phyloP scores from a whole-genome alignment of 371 early-diverging fungal genomes.

The Mucor sp. region DNA sequence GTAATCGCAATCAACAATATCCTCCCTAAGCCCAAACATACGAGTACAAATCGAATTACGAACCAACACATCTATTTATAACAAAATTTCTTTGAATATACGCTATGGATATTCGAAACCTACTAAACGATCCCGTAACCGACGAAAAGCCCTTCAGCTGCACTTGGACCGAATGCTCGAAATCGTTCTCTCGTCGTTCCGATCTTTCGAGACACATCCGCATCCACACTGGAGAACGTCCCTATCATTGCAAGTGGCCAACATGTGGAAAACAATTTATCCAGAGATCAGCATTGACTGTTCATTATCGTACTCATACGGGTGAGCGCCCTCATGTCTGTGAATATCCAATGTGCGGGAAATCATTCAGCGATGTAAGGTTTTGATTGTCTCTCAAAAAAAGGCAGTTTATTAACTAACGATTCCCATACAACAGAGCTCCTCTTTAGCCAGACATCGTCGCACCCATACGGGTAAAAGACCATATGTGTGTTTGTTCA shows the following conservation, averaged over 20 bases:
- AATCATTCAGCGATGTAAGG: constrained; percentile 64
- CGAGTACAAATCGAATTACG: neutral
- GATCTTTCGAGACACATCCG: constrained; percentile 77
- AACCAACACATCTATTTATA: constrained; percentile 5
- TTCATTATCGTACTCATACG: constrained; percentile 79
- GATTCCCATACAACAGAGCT: constrained; percentile 29
- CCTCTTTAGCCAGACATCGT: constrained; percentile 49
- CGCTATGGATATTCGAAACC: constrained; percentile 50
- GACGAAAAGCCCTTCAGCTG: constrained; percentile 62
- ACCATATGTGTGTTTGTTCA: constrained; percentile 48
- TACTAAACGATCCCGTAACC: constrained; percentile 37
- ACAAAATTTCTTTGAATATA: neutral
- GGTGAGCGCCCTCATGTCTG: constrained; percentile 82
- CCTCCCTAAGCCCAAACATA: neutral
- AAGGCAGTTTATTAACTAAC: neutral
- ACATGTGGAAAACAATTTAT: constrained; percentile 76
- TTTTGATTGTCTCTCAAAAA: neutral
- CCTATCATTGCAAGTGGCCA: constrained; percentile 65
- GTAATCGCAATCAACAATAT: neutral
- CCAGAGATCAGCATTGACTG: constrained; percentile 80
- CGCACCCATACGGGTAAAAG: constrained; percentile 55
- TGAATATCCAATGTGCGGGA: constrained; percentile 57
- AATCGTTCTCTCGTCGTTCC: constrained; percentile 80
- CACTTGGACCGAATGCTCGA: constrained; percentile 64
- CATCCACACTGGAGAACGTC: constrained; percentile 76